Evolutionary conservation across 148 eudicot species (phyloP).

Genomic region (Camellia granthamiana): DNA sequence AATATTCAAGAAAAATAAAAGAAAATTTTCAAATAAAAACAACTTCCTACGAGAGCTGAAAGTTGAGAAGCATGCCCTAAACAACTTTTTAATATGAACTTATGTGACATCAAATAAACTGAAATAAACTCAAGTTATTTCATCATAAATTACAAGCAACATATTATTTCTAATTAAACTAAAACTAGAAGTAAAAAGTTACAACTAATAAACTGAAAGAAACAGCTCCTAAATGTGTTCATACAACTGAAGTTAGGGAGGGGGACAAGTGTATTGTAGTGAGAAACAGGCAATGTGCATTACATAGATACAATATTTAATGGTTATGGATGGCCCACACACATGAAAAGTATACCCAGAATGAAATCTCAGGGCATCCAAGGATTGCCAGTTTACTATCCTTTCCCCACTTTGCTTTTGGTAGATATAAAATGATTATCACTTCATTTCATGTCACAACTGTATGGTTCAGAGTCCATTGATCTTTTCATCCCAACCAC

Average conservation of each 20-base stretch:
- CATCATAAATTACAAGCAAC: background rate
- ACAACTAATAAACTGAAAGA: background rate
- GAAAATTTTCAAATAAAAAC: no score
- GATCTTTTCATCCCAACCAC: slow-evolving; percentile 42
- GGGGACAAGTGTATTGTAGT: background rate
- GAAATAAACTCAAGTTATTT: background rate
- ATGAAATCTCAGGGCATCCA: slow-evolving; percentile 5
- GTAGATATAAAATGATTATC: slow-evolving; percentile 1
- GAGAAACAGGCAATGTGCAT: slow-evolving; percentile 9
- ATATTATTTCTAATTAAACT: no score
- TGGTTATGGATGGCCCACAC: background rate
- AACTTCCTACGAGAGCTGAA: no score
- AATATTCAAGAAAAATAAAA: no score
- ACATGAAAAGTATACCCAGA: background rate
- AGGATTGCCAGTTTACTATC: slow-evolving; percentile 11
- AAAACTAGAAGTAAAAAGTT: no score
- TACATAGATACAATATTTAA: background rate
- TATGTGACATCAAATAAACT: no score
- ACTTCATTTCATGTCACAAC: slow-evolving; percentile 5
- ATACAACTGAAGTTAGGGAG: background rate
- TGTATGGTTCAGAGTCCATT: slow-evolving; percentile 26
- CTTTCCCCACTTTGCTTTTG: slow-evolving; percentile 1
- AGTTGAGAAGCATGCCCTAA: no score
- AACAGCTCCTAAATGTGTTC: background rate
- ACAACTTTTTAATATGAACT: no score